Base-by-base conservation (phyloP, 176 grass and related monocot genomes). In the Ananas comosus region DNA sequence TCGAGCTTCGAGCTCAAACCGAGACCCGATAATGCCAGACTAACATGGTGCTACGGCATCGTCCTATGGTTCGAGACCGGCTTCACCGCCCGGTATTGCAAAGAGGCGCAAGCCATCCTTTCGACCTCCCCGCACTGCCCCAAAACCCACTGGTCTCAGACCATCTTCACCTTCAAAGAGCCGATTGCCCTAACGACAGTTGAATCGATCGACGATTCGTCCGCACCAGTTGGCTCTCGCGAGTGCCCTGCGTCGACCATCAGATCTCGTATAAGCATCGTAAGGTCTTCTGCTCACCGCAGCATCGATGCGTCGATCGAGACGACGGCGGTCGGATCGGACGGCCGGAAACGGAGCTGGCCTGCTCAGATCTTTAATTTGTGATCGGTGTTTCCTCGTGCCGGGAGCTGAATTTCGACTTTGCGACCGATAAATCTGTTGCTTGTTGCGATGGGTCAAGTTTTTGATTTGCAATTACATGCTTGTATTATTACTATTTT, bases 301-400 rank as follows among this genome's bases (percentile, higher is more conserved):
- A 85, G 89, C 74, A 93, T 97, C 76, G 89, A 83, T 29, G 66
- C 90, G 67, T 97, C 94, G 0, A 25, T 93, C 25, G 94, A 97
- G 73, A 79, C 80, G 13, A 78, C 71, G 10, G 84, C 74, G 17
- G 69, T 84, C 54, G 76, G 89, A 49, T 82, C 71, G 29, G 72
- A 83, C 75, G 82, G 87, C 48, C 51, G 16, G 65, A 88, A 88
- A 68, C 75, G 49, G 17, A 76, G 81, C 82, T 93, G 77, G 82
- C 84, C 84, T 75, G 75, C 74, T 80, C 89, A 97, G 80, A 92
- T 90, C 58, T 97, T 97, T 71, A 93, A 87, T 77, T 72, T 93
- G 63, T 97, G 80, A 91, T 29, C 3, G 0, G 16, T 64, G 59
- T 65, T 23, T 25, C 33, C 4, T 42, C 7, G 33, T 42, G 33